These are phyloP conservation scores for Phylloporus arenicola DNA, from an alignment of 768 basidiomycete species.

Conservation along the genomic window DNA sequence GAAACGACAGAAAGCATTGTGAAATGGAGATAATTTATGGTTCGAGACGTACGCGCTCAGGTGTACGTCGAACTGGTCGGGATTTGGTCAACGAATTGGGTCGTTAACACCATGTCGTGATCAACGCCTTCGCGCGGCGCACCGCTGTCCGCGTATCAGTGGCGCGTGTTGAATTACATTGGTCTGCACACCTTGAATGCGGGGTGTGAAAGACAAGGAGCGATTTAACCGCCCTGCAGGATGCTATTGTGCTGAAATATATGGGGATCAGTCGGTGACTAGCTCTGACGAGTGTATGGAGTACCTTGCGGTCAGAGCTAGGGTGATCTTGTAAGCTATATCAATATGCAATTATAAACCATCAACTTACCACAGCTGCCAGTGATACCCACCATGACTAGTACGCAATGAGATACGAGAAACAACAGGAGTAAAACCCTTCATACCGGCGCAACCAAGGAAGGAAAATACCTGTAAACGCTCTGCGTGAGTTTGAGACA, in stretches of 20 bases:
- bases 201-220: conserved; percentile 2
- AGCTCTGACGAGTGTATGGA: not conserved
- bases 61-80: not conserved
- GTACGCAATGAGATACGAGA: not conserved
- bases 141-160: not conserved
- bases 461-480: conserved; percentile 8
- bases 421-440: not conserved
- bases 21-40: not conserved
- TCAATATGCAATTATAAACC: not conserved
- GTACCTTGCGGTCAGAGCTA: conserved; percentile 16
- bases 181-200: not conserved
- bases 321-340: not conserved
- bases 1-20: not conserved
- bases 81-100: not conserved
- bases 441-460: conserved; percentile 7
- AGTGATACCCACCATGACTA: conserved; percentile 9
- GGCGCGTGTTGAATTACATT: not conserved
- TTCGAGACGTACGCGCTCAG: conserved; percentile 4
- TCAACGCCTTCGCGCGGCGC: not conserved
- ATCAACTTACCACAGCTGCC: conserved; percentile 4
- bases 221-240: conserved; percentile 12
- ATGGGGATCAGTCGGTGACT: not conserved
- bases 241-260: conserved; percentile 11
- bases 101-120: conserved; percentile 1
- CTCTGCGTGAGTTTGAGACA: not conserved